Base-by-base conservation (phyloP, 139 green algal genomes). In the Chlamydomonas sphaeroides region DNA sequence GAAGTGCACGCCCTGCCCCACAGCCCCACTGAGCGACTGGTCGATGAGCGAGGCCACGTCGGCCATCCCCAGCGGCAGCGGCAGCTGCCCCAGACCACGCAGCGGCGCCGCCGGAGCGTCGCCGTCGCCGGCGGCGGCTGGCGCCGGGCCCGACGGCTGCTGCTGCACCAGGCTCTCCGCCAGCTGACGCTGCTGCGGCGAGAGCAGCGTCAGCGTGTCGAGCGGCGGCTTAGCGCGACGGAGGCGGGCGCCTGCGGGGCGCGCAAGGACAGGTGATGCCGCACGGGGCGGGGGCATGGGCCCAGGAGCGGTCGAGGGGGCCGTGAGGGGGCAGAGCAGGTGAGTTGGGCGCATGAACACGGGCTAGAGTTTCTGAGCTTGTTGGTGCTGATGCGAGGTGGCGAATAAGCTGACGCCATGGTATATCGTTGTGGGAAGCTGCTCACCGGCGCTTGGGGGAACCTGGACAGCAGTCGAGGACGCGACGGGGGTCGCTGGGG, bases 1-100 rank as follows among this genome's bases (percentile, higher is more conserved):
- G 48, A 86, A 82, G 42, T 78, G 65, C 72, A 82, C 72, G 5
- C 36, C 14, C 71, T 86, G 81, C n/a, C 65, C 81, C n/a, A 42
- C 65, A 26, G 63, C 51, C 11, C 30, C 65, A 14, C 59, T 65
- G 35, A 86, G 81, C 21, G 70, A 48, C 63, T 82, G 51, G 20
- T 78, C 33, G 33, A 80, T 5, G 45, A 86, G 38, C 5, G 65
- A 53, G 17, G 75, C 66, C 36, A 82, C 72, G 3, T 86, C 81
- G 30, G 20, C 35, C 10, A 17, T 36, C 5, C 51, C 61, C 63
- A 86, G 72, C 14, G 81, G 81, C 18, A 82, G 71, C 2, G 65
- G 65, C 65, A 86, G 36, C 67, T 75, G 63, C 23, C 61, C 76
- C 30, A 86, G 39, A 25, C 71, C 62, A 0, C 38, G 26, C 20